Conservation (phyloP, 371 early-diverging fungal species). For the Syncephalastrum sp. region DNA sequence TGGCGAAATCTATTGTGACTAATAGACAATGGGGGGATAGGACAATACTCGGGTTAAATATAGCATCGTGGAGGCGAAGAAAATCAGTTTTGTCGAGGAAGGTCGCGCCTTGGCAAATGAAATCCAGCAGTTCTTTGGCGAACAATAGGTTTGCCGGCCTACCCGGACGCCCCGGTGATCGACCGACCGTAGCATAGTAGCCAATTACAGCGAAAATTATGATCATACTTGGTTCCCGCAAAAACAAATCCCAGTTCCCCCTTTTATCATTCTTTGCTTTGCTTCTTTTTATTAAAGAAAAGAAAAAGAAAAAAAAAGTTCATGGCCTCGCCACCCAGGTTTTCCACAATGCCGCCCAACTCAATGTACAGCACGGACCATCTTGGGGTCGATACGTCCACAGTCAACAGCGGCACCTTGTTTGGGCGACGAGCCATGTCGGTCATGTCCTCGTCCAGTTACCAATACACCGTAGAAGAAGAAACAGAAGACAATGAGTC, state of each 20-base stretch:
- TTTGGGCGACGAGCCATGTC: slow-evolving; percentile 19
- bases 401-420: not conserved
- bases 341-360: slow-evolving; percentile 11
- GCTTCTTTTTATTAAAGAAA: too few relatives aligned
- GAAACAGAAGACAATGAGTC: slow-evolving; percentile 15
- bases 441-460: slow-evolving; percentile 25
- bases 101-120: slow-evolving; percentile 1
- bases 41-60: slow-evolving; percentile 60
- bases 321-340: too few relatives aligned
- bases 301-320: too few relatives aligned
- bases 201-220: too few relatives aligned
- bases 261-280: too few relatives aligned
- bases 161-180: too few relatives aligned
- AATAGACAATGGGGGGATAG: slow-evolving; percentile 25
- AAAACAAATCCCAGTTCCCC: too few relatives aligned
- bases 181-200: too few relatives aligned
- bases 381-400: too few relatives aligned
- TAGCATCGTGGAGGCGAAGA: slow-evolving; percentile 42
- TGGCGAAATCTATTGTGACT: slow-evolving; percentile 1
- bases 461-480: slow-evolving; percentile 15
- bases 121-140: too few relatives aligned
- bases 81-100: slow-evolving; percentile 66
- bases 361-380: slow-evolving; percentile 11
- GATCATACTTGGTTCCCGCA: too few relatives aligned
- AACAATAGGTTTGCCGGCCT: too few relatives aligned